Evolutionary conservation across 306 rosid species (phyloP).

Genomic region (Senna tora): DNA sequence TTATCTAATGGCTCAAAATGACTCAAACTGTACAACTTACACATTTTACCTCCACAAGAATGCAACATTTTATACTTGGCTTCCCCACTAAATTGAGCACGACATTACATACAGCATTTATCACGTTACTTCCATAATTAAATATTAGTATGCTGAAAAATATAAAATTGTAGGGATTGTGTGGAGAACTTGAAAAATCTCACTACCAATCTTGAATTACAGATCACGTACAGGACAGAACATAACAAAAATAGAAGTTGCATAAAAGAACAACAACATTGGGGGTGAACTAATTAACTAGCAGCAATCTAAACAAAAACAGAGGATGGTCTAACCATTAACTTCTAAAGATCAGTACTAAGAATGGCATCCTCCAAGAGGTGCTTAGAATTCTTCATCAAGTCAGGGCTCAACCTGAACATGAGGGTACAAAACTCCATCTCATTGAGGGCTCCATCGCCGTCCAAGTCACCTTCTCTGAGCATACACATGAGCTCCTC

Average conservation of each 20-base stretch:
- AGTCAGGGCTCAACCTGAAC: constrained; percentile 82
- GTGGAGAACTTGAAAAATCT: neutral
- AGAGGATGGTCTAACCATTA: no score
- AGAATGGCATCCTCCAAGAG: constrained; percentile 62
- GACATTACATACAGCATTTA: no score
- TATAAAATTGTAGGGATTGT: no score
- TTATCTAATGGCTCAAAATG: no score
- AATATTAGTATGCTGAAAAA: no score
- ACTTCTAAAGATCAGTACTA: neutral
- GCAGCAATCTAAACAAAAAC: neutral
- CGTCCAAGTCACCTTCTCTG: constrained; percentile 84
- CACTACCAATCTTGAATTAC: neutral
- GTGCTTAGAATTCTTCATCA: constrained; percentile 63
- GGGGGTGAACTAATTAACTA: neutral
- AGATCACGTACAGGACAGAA: neutral
- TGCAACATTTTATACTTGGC: no score
- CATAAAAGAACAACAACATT: neutral
- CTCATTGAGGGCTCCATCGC: constrained; percentile 72
- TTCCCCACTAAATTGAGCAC: no score
- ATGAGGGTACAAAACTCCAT: constrained; percentile 87
- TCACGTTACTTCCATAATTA: no score
- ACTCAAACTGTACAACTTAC: no score
- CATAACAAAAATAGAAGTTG: neutral
- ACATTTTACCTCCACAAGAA: no score
- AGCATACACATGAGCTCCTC: constrained; percentile 75